Percentiles rank a stretch among this genome's conserved stretches.
These are phyloP conservation scores for Jacaranda mimosifolia DNA, from an alignment of 257 asterid genomes.

Conservation along the genomic window DNA sequence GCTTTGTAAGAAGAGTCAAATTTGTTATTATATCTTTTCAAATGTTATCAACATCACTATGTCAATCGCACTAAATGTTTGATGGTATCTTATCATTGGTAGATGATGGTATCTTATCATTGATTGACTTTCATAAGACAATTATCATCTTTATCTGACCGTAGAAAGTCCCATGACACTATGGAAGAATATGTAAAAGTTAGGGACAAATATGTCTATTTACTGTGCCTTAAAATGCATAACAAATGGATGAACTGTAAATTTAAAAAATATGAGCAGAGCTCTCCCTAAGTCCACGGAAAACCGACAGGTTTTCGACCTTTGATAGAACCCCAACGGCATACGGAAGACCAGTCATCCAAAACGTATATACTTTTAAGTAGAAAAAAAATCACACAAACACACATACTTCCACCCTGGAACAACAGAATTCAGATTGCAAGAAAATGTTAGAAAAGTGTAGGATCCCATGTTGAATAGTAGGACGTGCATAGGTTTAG, in stretches of 20 bases:
- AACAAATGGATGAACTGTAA: neutral
- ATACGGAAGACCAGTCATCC: conserved; percentile 50
- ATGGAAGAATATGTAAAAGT: neutral
- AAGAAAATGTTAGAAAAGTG: conserved; percentile 5
- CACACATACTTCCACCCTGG: conserved; percentile 25
- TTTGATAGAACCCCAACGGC: conserved; percentile 53
- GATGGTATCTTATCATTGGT: too few species aligned
- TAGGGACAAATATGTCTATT: neutral
- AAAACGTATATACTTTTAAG: conserved; percentile 18
- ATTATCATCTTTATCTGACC: too few species aligned
- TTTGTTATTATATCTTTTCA: too few species aligned
- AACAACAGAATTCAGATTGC: neutral
- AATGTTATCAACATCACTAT: too few species aligned
- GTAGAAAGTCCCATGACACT: too few species aligned
- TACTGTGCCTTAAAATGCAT: neutral
- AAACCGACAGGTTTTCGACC: conserved; percentile 44
- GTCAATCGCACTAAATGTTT: too few species aligned
- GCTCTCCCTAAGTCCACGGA: conserved; percentile 59
- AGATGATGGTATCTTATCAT: too few species aligned
- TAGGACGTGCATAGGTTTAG: conserved; percentile 36
- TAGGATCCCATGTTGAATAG: conserved; percentile 16
- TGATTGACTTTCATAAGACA: too few species aligned
- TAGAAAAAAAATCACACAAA: neutral
- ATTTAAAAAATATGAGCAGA: neutral
- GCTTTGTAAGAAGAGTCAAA: too few species aligned